These are phyloP conservation scores for Hydrangea macrophylla DNA, from an alignment of 148 eudicot genomes.

Conservation along the genomic window DNA sequence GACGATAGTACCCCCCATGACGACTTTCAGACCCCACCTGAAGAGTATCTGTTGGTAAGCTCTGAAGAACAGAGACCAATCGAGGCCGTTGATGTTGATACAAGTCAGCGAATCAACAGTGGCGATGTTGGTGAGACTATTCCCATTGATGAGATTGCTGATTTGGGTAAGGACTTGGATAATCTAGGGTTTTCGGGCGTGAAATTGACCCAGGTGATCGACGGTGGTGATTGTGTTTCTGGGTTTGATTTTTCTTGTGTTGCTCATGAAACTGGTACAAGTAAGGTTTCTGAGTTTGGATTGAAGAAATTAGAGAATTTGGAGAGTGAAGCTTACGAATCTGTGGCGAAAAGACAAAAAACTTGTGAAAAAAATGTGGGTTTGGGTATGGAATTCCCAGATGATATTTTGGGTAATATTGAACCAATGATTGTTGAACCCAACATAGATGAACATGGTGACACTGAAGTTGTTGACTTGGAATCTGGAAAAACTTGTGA, in stretches of 20 bases:
- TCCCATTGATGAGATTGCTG: slow-evolving; percentile 3
- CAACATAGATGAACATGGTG: neutral
- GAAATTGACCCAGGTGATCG: slow-evolving; percentile 1
- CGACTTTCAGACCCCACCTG: slow-evolving; percentile 22
- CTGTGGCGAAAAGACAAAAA: slow-evolving; percentile 11
- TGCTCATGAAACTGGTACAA: slow-evolving; percentile 1
- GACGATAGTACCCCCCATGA: neutral
- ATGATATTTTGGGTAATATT: neutral
- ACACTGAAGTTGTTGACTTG: slow-evolving; percentile 8
- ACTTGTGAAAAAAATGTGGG: neutral
- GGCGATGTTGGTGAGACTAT: neutral
- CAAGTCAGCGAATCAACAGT: neutral
- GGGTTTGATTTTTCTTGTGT: neutral
- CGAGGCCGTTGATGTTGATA: neutral
- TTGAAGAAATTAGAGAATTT: slow-evolving; percentile 1
- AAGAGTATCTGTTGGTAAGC: slow-evolving; percentile 15
- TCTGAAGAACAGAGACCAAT: slow-evolving; percentile 12
- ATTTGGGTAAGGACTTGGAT: slow-evolving; percentile 14
- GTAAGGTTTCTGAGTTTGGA: slow-evolving; percentile 10
- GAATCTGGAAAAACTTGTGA: slow-evolving; percentile 7
- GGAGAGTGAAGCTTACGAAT: slow-evolving; percentile 10
- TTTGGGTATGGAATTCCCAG: neutral
- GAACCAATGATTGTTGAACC: neutral
- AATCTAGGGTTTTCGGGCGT: slow-evolving; percentile 31
- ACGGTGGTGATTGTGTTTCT: neutral